Percentiles rank a stretch among this genome's conserved stretches.
phyloP scores from a whole-genome alignment of 2,329 filamentous ascomycete species.

The Colletotrichum sp. region DNA sequence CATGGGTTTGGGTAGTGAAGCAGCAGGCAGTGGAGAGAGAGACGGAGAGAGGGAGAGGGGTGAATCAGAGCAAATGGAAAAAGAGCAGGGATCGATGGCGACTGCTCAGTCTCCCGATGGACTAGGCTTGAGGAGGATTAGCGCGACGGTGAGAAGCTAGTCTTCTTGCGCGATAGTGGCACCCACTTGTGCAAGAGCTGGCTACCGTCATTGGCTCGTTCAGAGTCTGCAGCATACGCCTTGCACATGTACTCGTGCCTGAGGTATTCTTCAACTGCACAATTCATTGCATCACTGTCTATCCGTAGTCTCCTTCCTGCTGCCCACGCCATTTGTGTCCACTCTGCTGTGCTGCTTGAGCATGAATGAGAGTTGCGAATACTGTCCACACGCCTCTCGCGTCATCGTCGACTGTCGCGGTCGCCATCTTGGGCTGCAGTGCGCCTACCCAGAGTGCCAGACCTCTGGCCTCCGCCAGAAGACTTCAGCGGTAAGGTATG shows the following conservation, averaged over 20 bases:
- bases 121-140: background rate
- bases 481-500: background rate
- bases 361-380: background rate
- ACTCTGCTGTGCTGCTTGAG: background rate
- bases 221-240: background rate
- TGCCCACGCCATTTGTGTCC: background rate
- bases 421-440: background rate
- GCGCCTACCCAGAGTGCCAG: background rate
- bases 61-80: background rate
- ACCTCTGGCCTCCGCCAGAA: background rate
- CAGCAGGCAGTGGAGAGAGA: background rate
- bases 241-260: conserved; percentile 7
- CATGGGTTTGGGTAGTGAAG: conserved; percentile 12
- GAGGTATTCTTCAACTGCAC: conserved; percentile 13
- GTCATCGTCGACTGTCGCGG: conserved; percentile 1
- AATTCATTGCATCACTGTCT: conserved; percentile 10
- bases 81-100: background rate
- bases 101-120: background rate
- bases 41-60: background rate
- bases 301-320: background rate
- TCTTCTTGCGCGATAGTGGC: background rate
- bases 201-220: background rate
- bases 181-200: background rate
- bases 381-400: background rate
- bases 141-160: background rate